Percentiles rank a stretch among this genome's conserved stretches.
Conservation (phyloP, 352 stramenopile genomes). For the Phytophthora crassamura region DNA sequence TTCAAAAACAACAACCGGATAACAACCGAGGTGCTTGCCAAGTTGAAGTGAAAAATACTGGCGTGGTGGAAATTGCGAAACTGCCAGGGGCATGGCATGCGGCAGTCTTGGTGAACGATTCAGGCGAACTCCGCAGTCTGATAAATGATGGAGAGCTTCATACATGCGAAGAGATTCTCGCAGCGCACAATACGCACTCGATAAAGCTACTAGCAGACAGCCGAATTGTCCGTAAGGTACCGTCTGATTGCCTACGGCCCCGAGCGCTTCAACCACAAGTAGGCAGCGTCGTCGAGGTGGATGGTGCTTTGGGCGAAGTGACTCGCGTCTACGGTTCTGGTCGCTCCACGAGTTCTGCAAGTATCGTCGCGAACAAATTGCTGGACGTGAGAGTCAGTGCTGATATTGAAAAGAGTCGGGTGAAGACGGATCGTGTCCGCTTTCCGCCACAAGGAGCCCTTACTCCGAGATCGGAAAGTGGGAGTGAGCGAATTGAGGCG, state of each 20-base stretch:
- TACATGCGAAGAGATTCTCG: conserved; percentile 32
- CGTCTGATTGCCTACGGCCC: conserved; percentile 48
- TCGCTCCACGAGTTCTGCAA: conserved; percentile 1
- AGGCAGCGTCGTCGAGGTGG: conserved; percentile 76
- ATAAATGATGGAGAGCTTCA: conserved; percentile 9
- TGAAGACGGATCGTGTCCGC: conserved; percentile 58
- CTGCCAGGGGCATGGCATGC: conserved; percentile 71
- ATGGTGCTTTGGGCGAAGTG: conserved; percentile 69
- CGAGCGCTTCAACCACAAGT: conserved; percentile 52
- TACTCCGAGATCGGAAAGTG: conserved; percentile 19
- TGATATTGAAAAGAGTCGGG: conserved; percentile 59
- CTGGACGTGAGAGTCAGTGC: conserved; percentile 62
- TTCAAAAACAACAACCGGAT: conserved; percentile 26
- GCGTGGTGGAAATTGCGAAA: conserved; percentile 38
- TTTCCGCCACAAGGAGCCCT: conserved; percentile 45
- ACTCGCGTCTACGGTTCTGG: conserved; percentile 49
- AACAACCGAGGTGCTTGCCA: conserved; percentile 30
- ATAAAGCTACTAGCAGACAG: conserved; percentile 52
- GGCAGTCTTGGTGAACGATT: conserved; percentile 44
- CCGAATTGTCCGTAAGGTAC: conserved; percentile 54
- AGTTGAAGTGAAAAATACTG: conserved; percentile 66
- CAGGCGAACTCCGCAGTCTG: conserved; percentile 15
- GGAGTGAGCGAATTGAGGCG: conserved; percentile 56
- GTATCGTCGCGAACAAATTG: conserved; percentile 21
- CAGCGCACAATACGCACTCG: conserved; percentile 33